A percentile compares a stretch with the other conserved stretches of the same genome.
phyloP scores from a whole-genome alignment of 345 rosid species.

The Ailanthus altissimus region DNA sequence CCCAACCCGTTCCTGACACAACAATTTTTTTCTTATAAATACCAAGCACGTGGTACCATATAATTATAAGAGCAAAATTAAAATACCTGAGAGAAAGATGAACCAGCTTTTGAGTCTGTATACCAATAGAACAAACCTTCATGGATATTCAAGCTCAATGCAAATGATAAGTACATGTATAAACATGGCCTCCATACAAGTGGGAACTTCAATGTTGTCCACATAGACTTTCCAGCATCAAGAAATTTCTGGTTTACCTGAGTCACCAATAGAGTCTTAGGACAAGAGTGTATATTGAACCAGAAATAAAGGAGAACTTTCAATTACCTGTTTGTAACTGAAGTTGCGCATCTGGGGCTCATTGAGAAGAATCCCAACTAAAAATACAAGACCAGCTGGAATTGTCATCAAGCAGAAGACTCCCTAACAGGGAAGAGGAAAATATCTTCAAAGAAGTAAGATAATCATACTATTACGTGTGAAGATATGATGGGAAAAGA shows the following conservation, averaged over 20 bases:
- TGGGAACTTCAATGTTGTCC: slow-evolving; percentile 74
- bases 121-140: slow-evolving; percentile 96
- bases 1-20: not conserved
- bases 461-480: not conserved
- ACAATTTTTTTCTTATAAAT: not conserved
- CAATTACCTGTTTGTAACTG: slow-evolving; percentile 63
- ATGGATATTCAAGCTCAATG: slow-evolving; percentile 67
- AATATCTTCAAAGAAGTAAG: slow-evolving; percentile 9
- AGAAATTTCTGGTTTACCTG: slow-evolving; percentile 69
- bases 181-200: slow-evolving; percentile 88
- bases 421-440: slow-evolving; percentile 51
- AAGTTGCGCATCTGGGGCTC: slow-evolving; percentile 58
- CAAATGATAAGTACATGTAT: slow-evolving; percentile 79
- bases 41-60: not conserved
- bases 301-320: not conserved
- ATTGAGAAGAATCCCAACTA: slow-evolving; percentile 58
- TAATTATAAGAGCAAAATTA: slow-evolving; percentile 13
- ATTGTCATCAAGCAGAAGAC: slow-evolving; percentile 77
- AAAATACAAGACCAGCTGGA: slow-evolving; percentile 59
- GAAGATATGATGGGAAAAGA: too few relatives aligned
- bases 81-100: slow-evolving; percentile 79
- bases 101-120: slow-evolving; percentile 80
- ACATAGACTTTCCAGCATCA: slow-evolving; percentile 79
- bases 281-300: slow-evolving; percentile 7
- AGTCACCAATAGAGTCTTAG: slow-evolving; percentile 17